phyloP scores from a whole-genome alignment of 2,329 filamentous ascomycete genomes.

The Cercospora sp. region DNA sequence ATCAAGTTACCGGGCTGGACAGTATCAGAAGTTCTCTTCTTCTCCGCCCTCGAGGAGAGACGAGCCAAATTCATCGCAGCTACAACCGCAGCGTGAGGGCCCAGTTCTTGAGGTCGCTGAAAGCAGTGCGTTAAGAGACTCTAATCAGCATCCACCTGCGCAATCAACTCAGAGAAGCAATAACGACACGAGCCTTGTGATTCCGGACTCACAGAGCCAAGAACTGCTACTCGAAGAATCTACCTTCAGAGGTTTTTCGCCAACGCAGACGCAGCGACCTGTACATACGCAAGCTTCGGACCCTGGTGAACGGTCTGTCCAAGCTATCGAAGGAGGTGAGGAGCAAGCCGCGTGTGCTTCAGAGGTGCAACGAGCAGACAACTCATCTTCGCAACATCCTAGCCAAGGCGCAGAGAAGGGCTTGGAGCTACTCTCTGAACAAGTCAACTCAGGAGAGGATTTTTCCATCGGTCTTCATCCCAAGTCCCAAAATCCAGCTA shows the following conservation, averaged over 20 bases:
- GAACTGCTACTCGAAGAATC: conserved; percentile 8
- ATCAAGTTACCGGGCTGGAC: conserved; percentile 33
- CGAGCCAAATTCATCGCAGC: not conserved
- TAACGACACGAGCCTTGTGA: conserved; percentile 18
- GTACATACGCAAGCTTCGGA: not conserved
- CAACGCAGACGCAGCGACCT: not conserved
- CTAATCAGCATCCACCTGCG: not conserved
- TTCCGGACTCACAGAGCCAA: conserved; percentile 33
- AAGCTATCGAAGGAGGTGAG: not conserved
- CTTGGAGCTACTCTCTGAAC: not conserved
- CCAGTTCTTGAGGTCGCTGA: conserved; percentile 1
- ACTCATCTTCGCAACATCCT: not conserved
- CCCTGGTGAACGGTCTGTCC: not conserved
- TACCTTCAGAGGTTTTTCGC: conserved; percentile 20
- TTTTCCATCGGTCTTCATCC: no score
- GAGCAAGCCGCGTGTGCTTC: not conserved
- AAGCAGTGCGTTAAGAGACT: conserved; percentile 1
- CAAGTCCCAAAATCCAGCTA: no score
- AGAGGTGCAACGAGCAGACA: not conserved
- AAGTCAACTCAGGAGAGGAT: no score
- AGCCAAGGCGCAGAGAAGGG: not conserved
- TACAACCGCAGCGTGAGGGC: not conserved
- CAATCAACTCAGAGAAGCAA: conserved; percentile 23
- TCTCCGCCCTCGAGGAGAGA: not conserved
- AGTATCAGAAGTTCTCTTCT: conserved; percentile 26